Base-by-base conservation (phyloP, 208 protist genomes). In the Phytomonas sp. region DNA sequence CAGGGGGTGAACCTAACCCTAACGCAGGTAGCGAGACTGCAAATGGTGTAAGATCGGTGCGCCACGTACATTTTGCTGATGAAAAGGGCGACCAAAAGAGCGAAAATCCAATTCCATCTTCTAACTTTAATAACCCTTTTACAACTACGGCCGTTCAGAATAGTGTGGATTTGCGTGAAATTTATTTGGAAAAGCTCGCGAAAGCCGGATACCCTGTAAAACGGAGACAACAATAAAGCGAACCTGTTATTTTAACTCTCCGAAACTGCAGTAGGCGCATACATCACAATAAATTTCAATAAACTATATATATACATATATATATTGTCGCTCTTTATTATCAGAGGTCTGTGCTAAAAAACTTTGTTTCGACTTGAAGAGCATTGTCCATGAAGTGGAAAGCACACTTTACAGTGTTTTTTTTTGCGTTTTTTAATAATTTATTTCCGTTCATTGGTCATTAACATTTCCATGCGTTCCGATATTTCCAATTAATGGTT, bases 301-400 rank as follows among this genome's bases (percentile, higher is more conserved):
- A 33, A 30, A n/a, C n/a, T 63, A 63, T 34, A 34, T 36, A 63
- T 63, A 64, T 64, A 40, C 14, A 64, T 63, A 64, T 64, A 40
- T 42, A 64, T 64, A 64, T 19, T 49, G 12, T 49, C 19, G 40
- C 19, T 49, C 12, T 49, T 12, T 49, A 49, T 49, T 49, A 19
- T 49, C 40, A 19, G 40, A 49, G 40, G 19, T 49, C 19, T 19
- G 40, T 49, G 40, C 40, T 49, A 49, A 49, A 19, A 10, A 49
- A 16, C 40, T 16, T 4, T 23, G 6, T 49, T 49, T 16, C 12
- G 40, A 16, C 10, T 23, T 12, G 2, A 37, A 37, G 40, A 3
- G 40, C 40, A 49, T 23, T 4, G 12, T 4, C 14, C 12, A 49
- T 49, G 12, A 10, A 12, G 14, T 49, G 40, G 10, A 49, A 16